phyloP scores from a whole-genome alignment of 2,329 filamentous ascomycete genomes.

The Zalaria obscura region DNA sequence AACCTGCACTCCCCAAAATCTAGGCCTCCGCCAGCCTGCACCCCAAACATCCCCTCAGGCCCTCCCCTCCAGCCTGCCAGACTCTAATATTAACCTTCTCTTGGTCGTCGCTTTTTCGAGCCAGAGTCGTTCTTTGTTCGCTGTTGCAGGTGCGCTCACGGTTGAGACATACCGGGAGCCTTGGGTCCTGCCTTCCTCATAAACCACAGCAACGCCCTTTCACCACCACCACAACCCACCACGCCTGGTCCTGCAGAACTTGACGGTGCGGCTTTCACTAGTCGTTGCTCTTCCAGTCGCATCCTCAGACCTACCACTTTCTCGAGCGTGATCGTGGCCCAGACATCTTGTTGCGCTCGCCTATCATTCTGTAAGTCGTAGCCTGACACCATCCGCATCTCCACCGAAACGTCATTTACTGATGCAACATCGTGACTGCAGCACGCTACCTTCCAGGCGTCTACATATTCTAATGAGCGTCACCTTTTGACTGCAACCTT shows the following conservation, averaged over 20 bases:
- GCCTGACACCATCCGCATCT: constrained; percentile 2
- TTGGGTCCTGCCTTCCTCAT: constrained; percentile 2
- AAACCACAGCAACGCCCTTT: background rate
- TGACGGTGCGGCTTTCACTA: constrained; percentile 21
- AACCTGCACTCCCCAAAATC: constrained; percentile 3
- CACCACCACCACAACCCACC: background rate
- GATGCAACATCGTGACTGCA: background rate
- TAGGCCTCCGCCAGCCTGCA: constrained; percentile 7
- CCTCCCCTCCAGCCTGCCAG: no score
- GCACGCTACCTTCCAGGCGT: background rate
- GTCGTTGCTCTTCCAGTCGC: constrained; percentile 18
- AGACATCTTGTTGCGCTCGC: background rate
- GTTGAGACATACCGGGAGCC: constrained; percentile 5
- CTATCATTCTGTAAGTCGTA: constrained; percentile 17
- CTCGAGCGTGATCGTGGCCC: background rate
- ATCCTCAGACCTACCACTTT: constrained; percentile 9
- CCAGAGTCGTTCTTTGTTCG: background rate
- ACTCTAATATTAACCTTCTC: no score
- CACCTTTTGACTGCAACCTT: constrained; percentile 18
- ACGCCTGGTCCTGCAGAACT: background rate
- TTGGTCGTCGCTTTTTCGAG: no score
- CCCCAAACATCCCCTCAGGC: background rate
- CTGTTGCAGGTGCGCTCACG: constrained; percentile 1
- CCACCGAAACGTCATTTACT: background rate
- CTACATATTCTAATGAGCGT: constrained; percentile 27